Conservation (phyloP, 2,329 filamentous ascomycete species). For the Paracorniculantispora psalliotae region DNA sequence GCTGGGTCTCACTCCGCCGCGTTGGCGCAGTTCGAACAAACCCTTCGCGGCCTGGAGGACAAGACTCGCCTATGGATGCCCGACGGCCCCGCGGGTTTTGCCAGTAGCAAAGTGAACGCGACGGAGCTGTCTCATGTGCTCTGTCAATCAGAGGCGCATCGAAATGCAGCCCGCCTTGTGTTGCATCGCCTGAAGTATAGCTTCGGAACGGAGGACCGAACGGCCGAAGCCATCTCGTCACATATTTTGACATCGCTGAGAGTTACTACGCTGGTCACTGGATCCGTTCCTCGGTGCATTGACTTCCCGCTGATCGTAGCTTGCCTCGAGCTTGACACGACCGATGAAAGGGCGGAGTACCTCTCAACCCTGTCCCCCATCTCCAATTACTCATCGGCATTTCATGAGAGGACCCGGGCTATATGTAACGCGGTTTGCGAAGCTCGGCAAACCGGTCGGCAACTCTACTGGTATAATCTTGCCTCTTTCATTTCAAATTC, state of each 20-base stretch:
- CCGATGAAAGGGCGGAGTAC: conserved; percentile 11
- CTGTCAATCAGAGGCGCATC: conserved; percentile 24
- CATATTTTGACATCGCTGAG: conserved; percentile 22
- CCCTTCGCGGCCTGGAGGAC: conserved; percentile 12
- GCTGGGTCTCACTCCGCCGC: neutral
- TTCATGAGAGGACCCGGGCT: neutral
- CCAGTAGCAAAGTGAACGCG: conserved; percentile 12
- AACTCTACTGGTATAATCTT: conserved; percentile 6
- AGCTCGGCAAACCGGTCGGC: neutral
- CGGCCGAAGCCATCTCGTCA: conserved; percentile 18
- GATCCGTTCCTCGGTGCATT: conserved; percentile 17
- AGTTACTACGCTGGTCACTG: conserved; percentile 18
- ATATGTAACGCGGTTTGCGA: neutral
- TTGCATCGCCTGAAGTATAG: conserved; percentile 21
- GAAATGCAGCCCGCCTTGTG: conserved; percentile 20
- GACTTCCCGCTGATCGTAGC: conserved; percentile 22
- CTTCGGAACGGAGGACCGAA: conserved; percentile 18
- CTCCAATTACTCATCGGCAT: conserved; percentile 12
- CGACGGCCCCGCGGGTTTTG: conserved; percentile 19
- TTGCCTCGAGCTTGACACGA: conserved; percentile 20
- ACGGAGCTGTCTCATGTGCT: conserved; percentile 25
- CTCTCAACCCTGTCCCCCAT: conserved; percentile 14
- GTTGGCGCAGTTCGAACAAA: neutral
- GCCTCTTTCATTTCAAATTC: neutral
- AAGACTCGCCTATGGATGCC: conserved; percentile 20